Conservation (phyloP, 495 filamentous ascomycete species). For the Aspergillus olivimuriae region DNA sequence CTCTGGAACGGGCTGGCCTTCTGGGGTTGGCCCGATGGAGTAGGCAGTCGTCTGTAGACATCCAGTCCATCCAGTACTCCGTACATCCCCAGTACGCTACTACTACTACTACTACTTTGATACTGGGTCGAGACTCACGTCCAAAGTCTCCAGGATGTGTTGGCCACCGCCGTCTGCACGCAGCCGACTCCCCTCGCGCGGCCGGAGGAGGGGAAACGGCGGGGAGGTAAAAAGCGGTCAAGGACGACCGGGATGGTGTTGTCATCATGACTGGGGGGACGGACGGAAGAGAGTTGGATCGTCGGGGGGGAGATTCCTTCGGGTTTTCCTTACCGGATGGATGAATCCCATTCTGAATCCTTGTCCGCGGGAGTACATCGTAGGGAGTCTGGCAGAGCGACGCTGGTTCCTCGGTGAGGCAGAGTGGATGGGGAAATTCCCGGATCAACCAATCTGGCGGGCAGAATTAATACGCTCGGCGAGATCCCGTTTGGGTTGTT, state of each 20-base stretch:
- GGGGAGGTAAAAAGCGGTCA: constrained; percentile 11
- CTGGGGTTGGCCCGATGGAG: constrained; percentile 5
- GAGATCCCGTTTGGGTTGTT: too few species aligned
- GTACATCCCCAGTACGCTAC: background rate
- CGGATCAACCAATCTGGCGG: background rate
- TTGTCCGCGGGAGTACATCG: constrained; percentile 1
- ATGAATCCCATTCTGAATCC: background rate
- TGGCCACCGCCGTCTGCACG: background rate
- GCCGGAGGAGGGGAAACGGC: background rate
- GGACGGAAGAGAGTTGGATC: background rate
- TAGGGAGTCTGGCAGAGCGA: background rate
- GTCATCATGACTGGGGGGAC: constrained; percentile 11
- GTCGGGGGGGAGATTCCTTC: background rate
- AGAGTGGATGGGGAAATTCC: background rate
- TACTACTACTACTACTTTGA: background rate
- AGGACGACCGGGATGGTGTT: constrained; percentile 6
- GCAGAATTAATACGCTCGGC: constrained; percentile 4
- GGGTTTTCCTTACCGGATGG: background rate
- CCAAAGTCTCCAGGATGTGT: background rate
- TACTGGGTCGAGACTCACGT: background rate
- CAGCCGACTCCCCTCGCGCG: background rate
- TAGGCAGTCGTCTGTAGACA: background rate
- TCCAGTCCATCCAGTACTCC: too few species aligned
- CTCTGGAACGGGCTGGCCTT: background rate
- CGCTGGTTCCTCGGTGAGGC: background rate